A percentile compares a stretch with the other conserved stretches of the same genome.
These are phyloP conservation scores for Boletus insuetus DNA, from an alignment of 768 basidiomycete species.

Conservation along the genomic window DNA sequence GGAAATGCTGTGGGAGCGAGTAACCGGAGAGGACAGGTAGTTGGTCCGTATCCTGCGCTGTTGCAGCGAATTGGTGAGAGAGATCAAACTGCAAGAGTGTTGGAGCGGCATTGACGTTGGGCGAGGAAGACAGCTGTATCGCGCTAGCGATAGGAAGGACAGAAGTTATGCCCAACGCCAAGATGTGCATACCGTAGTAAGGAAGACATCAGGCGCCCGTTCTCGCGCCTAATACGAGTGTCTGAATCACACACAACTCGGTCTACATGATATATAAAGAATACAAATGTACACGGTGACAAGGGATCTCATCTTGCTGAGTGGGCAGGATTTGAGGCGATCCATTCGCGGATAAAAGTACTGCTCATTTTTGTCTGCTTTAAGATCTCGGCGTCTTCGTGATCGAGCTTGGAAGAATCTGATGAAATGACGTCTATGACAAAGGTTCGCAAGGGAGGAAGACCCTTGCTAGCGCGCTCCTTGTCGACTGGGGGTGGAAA, in stretches of 20 bases:
- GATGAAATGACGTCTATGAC: constrained; percentile 90
- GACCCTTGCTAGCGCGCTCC: constrained; percentile 49
- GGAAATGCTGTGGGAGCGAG: constrained; percentile 4
- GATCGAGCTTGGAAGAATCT: constrained; percentile 53
- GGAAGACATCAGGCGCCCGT: no score
- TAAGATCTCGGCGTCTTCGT: constrained; percentile 64
- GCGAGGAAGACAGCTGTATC: neutral
- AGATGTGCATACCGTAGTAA: neutral
- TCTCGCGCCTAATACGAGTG: no score
- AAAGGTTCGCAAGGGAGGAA: constrained; percentile 64
- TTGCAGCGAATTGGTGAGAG: constrained; percentile 11
- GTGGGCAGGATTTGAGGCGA: constrained; percentile 38
- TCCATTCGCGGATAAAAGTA: constrained; percentile 89
- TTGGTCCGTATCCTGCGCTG: constrained; percentile 5
- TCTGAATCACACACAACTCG: neutral
- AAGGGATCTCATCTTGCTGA: constrained; percentile 5
- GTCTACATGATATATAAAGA: neutral
- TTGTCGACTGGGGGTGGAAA: constrained; percentile 51
- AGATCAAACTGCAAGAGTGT: constrained; percentile 23
- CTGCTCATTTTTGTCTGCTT: constrained; percentile 91
- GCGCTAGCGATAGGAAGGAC: constrained; percentile 1
- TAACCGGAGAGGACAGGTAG: neutral
- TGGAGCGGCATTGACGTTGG: neutral
- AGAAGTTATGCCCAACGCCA: neutral
- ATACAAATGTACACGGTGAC: constrained; percentile 5